Base-by-base conservation (phyloP, 73 alveolate genomes). In the Blepharisma stoltei region DNA sequence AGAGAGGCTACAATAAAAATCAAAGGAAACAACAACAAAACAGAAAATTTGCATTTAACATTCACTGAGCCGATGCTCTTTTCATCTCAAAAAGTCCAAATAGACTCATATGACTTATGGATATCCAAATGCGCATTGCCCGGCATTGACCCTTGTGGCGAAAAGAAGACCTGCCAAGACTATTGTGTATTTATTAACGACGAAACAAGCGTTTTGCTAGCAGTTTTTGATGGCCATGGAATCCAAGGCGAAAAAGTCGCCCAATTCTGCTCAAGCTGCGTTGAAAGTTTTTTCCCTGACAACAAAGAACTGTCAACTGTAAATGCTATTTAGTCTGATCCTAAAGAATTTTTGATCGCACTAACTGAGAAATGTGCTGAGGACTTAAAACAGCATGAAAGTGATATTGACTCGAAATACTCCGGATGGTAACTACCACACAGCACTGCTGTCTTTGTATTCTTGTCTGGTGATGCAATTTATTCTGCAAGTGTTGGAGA, bases 401-500 rank as follows among this genome's bases (percentile, higher is more conserved):
- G 46, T 14, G 23, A 60, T 14, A 60, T 60, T 25, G 46, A 60
- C 23, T n/a, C 73, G 23, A 20, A n/a, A 14, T 60, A 60, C 23
- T 60, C 73, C 0, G 73, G 73, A 60, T 60, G 73, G 73, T 60
- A 60, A 60, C 37, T 60, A 14, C 0, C 14, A 60, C 3, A 3
- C 11, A 53, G 80, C 18, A 76, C 83, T 18, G 76, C 66, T 3
- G 78, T 54, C 6, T 54, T 76, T 69, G 54, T 55, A 7, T 43
- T 14, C 23, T 6, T 76, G 20, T n/a, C 76, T 37, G 76, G 66
- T 21, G 48, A 52, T 27, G 0, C 43, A 1, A 25, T 76, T 54
- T 23, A 27, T 25, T 54, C 65, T 54, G 77, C 43, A 6, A 27
- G 37, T 55, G 78, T 54, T 0, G 83, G 83, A 1, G 83, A 76